Evolutionary conservation across 2,329 filamentous ascomycete genomes (phyloP).

Genomic region (Xylaria sp.): DNA sequence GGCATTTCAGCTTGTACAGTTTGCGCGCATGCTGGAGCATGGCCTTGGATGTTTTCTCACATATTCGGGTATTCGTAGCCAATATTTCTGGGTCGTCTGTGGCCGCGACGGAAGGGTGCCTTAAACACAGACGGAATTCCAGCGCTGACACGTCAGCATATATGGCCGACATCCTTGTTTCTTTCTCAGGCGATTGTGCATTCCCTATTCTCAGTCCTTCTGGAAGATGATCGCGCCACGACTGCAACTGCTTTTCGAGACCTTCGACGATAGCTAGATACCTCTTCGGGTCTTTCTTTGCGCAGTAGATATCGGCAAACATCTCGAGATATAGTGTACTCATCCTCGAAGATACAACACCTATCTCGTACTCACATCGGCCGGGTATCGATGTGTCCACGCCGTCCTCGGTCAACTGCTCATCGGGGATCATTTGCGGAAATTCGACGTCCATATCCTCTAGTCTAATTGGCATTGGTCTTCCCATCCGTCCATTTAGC

Average conservation of each 20-base stretch:
- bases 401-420: conserved; percentile 72
- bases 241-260: conserved; percentile 71
- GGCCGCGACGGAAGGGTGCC: conserved; percentile 69
- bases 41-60: conserved; percentile 71
- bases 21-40: conserved; percentile 69
- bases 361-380: conserved; percentile 75
- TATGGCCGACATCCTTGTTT: conserved; percentile 61
- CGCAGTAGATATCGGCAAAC: conserved; percentile 79
- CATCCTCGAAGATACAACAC: conserved; percentile 72
- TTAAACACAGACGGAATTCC: conserved; percentile 68
- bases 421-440: conserved; percentile 76
- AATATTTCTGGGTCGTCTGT: conserved; percentile 64
- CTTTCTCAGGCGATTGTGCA: conserved; percentile 52
- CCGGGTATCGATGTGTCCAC: conserved; percentile 63
- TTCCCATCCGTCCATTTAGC: conserved; percentile 79
- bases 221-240: conserved; percentile 73
- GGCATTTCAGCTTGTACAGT: conserved; percentile 70
- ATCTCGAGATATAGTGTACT: conserved; percentile 76
- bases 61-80: conserved; percentile 71
- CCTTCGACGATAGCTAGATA: conserved; percentile 72
- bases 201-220: conserved; percentile 63
- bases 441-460: conserved; percentile 84
- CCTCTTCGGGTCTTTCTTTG: conserved; percentile 67
- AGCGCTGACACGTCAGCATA: conserved; percentile 64
- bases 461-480: conserved; percentile 77